A percentile compares a stretch with the other conserved stretches of the same genome.
These are phyloP conservation scores for Hymenoscyphus fructigenus DNA, from an alignment of 2,329 filamentous ascomycete genomes.

Conservation along the genomic window DNA sequence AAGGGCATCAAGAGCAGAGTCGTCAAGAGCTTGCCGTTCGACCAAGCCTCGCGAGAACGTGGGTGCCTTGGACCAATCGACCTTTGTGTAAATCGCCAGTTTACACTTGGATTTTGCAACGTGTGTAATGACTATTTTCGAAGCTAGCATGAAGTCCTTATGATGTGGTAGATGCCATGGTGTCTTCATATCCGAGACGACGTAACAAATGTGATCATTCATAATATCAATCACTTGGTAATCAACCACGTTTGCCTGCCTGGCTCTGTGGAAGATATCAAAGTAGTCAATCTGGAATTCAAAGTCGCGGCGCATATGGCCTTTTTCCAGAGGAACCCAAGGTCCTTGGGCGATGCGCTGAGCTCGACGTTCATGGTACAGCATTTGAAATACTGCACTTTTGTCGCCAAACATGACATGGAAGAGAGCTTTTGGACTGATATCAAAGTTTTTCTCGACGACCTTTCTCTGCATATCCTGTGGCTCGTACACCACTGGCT, in stretches of 20 bases:
- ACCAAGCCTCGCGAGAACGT: constrained; percentile 59
- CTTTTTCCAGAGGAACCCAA: constrained; percentile 72
- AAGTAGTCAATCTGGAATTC: constrained; percentile 71
- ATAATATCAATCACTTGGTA: constrained; percentile 83
- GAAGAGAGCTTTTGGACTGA: constrained; percentile 92
- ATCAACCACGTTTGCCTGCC: constrained; percentile 67
- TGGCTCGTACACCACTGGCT: constrained; percentile 81
- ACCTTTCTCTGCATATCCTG: constrained; percentile 74
- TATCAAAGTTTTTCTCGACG: constrained; percentile 79
- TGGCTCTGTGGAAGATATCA: constrained; percentile 63
- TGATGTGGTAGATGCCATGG: constrained; percentile 75
- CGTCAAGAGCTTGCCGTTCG: constrained; percentile 72
- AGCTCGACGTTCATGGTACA: constrained; percentile 81
- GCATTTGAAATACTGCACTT: constrained; percentile 86
- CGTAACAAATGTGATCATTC: constrained; percentile 71
- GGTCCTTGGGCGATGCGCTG: constrained; percentile 81
- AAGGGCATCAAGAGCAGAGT: constrained; percentile 69
- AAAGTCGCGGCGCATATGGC: constrained; percentile 74
- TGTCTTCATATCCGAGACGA: constrained; percentile 61
- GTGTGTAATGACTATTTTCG: constrained; percentile 92
- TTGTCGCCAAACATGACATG: constrained; percentile 97
- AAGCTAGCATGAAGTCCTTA: constrained; percentile 75
- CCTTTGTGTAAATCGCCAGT: constrained; percentile 79
- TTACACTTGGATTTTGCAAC: constrained; percentile 90
- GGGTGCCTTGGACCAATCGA: constrained; percentile 79